These are phyloP conservation scores for Cryptococcus wingfieldii DNA, from an alignment of 1,284 basidiomycete genomes.

Conservation along the genomic window DNA sequence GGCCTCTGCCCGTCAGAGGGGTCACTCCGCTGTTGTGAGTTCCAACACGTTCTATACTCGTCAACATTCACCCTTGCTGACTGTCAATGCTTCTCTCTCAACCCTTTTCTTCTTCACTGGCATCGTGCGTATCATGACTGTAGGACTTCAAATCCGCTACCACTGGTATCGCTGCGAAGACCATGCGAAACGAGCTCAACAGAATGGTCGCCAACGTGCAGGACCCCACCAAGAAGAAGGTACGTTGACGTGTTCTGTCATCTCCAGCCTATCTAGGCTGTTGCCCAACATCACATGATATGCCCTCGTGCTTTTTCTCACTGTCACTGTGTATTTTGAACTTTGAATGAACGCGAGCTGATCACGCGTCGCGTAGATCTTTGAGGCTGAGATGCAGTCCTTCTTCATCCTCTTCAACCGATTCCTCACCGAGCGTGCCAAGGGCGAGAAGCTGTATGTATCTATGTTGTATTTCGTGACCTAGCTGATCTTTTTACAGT, in stretches of 20 bases:
- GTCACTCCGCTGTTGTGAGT: slow-evolving; percentile 50
- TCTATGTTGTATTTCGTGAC: not conserved
- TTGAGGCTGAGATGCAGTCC: slow-evolving; percentile 96
- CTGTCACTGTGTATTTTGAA: too few species aligned
- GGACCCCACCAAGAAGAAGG: slow-evolving; percentile 77
- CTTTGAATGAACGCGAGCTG: not conserved
- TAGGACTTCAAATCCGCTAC: slow-evolving; percentile 93
- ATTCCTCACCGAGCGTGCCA: slow-evolving; percentile 90
- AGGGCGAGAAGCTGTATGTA: slow-evolving; percentile 87
- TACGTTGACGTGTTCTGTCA: slow-evolving; percentile 45
- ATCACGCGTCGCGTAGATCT: slow-evolving; percentile 58
- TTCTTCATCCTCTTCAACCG: slow-evolving; percentile 99
- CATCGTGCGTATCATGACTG: not conserved
- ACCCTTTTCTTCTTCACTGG: not conserved
- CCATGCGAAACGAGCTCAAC: slow-evolving; percentile 98
- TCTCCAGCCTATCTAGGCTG: not conserved
- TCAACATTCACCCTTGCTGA: not conserved
- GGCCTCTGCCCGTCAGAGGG: slow-evolving; percentile 40
- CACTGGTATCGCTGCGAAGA: slow-evolving; percentile 93
- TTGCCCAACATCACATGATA: not conserved
- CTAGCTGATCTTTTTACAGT: slow-evolving; percentile 50
- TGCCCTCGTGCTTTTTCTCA: not conserved
- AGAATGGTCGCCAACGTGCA: slow-evolving; percentile 79
- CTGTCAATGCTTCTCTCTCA: not conserved
- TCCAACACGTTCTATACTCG: not conserved